Evolutionary conservation across 2,329 filamentous ascomycete genomes (phyloP), one percentile per base, ranked within the genome.

Genomic region (Pyricularia pennisetigena): DNA sequence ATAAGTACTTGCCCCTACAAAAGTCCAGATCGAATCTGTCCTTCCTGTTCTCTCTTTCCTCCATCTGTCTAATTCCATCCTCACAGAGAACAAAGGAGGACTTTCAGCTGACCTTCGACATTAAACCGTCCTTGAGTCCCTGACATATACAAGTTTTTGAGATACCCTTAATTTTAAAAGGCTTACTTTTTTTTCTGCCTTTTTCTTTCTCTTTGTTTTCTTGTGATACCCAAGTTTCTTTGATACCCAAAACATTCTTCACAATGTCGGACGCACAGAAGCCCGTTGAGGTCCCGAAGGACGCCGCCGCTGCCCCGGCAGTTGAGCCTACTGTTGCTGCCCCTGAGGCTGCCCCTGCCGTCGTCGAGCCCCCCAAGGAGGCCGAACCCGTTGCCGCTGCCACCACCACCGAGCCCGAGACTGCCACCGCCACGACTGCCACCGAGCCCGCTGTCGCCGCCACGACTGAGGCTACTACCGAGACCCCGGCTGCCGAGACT

Each of bases 241-340:
- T 71, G 67, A 73, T 73, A 71, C 75, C 66, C 69, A 64, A 71
- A 71, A 68, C 69, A 67, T 66, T 71, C 77, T 76, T 78, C 82
- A 85, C 75, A 84, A 92, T 92, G 90, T 88, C 90, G 82, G 90
- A 92, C 76, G 83, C 82, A 79, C 85, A 88, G 80, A 92, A 93
- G 83, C 85, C 88, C 77, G 83, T 86, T 74, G 88, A 88, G 79
- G 82, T 83, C 79, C 77, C 83, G 72, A 74, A 79, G 76, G 85
- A 87, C 81, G 81, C 81, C 72, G 78, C 75, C 74, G 41, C 63
- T n/a, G 26, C 69, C 68, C 79, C 79, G 68, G 80, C 75, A 66
- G 72, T 70, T 61, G 74, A 73, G 70, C 74, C 76, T 66, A 71
- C 76, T 69, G 77, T 79, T 71, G 72, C 76, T 65, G 75, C 75